These are phyloP conservation scores for Aureobasidium sp. DNA, from an alignment of 2,329 filamentous ascomycete genomes.

Conservation along the genomic window DNA sequence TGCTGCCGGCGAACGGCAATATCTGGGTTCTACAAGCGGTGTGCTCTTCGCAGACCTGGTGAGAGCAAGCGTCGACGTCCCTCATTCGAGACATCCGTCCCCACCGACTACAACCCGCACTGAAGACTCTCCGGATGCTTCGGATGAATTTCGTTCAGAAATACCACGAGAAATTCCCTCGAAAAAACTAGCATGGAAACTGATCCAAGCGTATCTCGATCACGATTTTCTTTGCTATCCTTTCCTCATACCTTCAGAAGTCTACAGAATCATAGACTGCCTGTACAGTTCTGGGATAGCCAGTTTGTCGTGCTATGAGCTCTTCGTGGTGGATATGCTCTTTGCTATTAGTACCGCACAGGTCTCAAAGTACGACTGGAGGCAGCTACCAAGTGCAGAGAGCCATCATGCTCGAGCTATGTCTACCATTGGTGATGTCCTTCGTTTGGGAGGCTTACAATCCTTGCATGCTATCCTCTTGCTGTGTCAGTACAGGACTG, in stretches of 20 bases:
- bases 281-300: conserved; percentile 37
- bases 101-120: conserved; percentile 1
- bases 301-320: conserved; percentile 34
- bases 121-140: conserved; percentile 5
- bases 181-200: conserved; percentile 38
- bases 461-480: conserved; percentile 48
- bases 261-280: conserved; percentile 33
- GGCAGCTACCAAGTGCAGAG: conserved; percentile 47
- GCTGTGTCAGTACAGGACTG: conserved; percentile 50
- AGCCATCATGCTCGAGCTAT: conserved; percentile 47
- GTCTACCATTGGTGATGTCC: conserved; percentile 40
- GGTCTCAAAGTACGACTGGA: conserved; percentile 51
- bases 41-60: conserved; percentile 49
- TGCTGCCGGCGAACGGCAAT: conserved; percentile 48
- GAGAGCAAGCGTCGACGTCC: conserved; percentile 30
- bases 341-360: conserved; percentile 50
- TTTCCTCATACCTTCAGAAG: conserved; percentile 39
- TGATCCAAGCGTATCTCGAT: conserved; percentile 47
- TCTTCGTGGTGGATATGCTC: conserved; percentile 50
- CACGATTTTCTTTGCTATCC: conserved; percentile 52
- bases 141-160: conserved; percentile 14
- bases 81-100: conserved; percentile 21
- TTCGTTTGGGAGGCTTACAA: conserved; percentile 40
- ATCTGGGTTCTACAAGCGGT: conserved; percentile 46
- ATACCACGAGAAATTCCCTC: conserved; percentile 35